Base-by-base conservation (phyloP, 306 rosid genomes). In the Purshia tridentata region DNA sequence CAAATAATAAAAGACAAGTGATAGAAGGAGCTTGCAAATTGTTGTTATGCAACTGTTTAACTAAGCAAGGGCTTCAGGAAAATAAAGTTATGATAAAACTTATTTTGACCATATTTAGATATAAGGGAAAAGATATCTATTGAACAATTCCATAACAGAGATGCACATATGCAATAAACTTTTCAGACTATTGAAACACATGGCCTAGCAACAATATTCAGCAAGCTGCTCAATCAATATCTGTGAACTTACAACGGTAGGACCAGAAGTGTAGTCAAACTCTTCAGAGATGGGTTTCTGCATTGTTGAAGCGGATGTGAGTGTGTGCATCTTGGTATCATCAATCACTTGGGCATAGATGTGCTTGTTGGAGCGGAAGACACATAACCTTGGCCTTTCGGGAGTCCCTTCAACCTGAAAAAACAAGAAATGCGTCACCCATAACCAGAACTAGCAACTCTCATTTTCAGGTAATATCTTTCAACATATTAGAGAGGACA, bases 341-440 rank as follows among this genome's bases (percentile, higher is more conserved):
- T 95, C 99, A 51, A 95, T 95, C 79, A 95, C 99, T 83, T 95
- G 99, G 76, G 88, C 99, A 50, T 76, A 90, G 41, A 95, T 77
- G 78, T 95, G 99, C 78, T 95, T 90, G 88, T 95, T 90, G 78
- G 99, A 95, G 45, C 98, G 95, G 84, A 85, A 95, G 45, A 95
- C 96, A 13, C 89, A 78, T 77, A 95, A 77, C 79, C 99, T 83
- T 63, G 99, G 99, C 86, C 99, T 86, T 82, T 95, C 98, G 0
- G 98, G 59, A 72, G 98, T 91, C 78, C 99, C 99, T 82, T 91
- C 99, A 72, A 95, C 91, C 99, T 95, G 75, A 67, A 18, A 66
- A 73, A 53, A 53, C 53, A 51, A 72, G 40, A 70, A 47, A 76
- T 70, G 67, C 53, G 55, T 20, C 72, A 53, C 70, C 77, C 77